Evolutionary conservation across 257 asterid genomes (phyloP), one percentile per base, ranked within the genome.

Genomic region (Coffea eugenioides): DNA sequence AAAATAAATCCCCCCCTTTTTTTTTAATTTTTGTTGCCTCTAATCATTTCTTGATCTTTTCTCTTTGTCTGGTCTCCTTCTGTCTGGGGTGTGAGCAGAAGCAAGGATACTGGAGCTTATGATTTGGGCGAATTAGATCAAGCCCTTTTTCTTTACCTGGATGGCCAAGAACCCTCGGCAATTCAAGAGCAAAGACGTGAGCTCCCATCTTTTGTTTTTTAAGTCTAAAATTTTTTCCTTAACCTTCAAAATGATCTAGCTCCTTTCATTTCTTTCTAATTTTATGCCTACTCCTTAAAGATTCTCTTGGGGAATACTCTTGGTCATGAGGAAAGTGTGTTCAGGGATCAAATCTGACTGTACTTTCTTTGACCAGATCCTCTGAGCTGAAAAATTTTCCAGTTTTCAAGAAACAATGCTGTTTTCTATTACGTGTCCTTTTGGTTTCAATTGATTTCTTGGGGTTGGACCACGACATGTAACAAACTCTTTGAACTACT

Each of bases 71-170:
- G 52, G 6, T 18, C 13, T 69, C 2, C 11, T 41, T 7, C 66
- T 73, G 46, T 31, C 34, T 31, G 34, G 34, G 34, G 34, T 31
- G 34, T 31, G 34, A 31, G 81, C 91, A 92, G 98, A 84, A 87
- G 84, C 81, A 90, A 89, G 83, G 98, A 91, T 75, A 59, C 74
- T 15, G 88, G 88, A 73, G 91, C 92, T 8, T 90, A 88, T 78
- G 97, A 94, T 73, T 70, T 94, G 86, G 97, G 93, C n/a, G 97
- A 94, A 73, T 83, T 92, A 69, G 98, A 94, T 86, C 97, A 93
- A 85, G 94, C 97, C 23, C 90, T 94, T n/a, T 87, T 88, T 65
- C 84, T 88, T 45, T 92, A 89, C 77, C 88, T 92, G 11, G 92
- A 92, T 71, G 82, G 92, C 68, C 97, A 91, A 84, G 98, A 92